A percentile compares a stretch with the other conserved stretches of the same genome.
Evolutionary conservation across 805 yeast genomes (phyloP).

Genomic region (Candida palmyrensis): DNA sequence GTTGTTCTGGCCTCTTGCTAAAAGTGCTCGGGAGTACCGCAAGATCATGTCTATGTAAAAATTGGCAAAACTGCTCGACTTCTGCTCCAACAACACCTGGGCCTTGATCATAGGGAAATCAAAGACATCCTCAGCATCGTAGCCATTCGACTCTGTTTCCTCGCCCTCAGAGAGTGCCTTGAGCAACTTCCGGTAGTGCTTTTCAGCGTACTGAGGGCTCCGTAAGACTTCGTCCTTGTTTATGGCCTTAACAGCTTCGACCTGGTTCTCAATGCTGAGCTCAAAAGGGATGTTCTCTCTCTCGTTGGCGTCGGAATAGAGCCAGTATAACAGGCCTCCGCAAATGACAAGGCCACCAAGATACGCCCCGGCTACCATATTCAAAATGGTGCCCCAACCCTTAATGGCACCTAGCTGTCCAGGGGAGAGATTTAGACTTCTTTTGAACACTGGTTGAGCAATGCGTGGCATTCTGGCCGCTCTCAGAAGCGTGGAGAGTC

Average conservation of each 20-base stretch:
- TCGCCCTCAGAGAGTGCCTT: conserved; percentile 23
- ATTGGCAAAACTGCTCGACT: conserved; percentile 30
- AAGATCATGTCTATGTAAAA: conserved; percentile 39
- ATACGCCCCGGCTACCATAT: conserved; percentile 39
- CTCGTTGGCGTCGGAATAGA: conserved; percentile 34
- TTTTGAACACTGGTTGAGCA: not conserved
- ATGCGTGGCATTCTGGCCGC: too few species aligned
- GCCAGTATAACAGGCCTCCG: conserved; percentile 31
- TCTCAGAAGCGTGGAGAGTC: too few species aligned
- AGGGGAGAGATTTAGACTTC: conserved; percentile 12
- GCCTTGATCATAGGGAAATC: conserved; percentile 31
- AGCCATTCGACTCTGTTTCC: conserved; percentile 14
- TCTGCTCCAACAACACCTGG: conserved; percentile 21
- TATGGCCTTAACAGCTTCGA: conserved; percentile 36
- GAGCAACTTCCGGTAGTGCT: conserved; percentile 36
- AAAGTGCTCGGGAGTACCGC: conserved; percentile 34
- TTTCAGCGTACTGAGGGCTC: conserved; percentile 38
- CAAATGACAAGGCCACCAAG: conserved; percentile 37
- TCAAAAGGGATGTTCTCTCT: conserved; percentile 39
- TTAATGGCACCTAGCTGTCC: conserved; percentile 13
- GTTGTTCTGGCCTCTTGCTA: conserved; percentile 36
- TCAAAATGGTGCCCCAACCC: conserved; percentile 28
- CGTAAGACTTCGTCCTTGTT: conserved; percentile 39
- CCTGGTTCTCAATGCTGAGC: conserved; percentile 25
- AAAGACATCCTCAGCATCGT: conserved; percentile 23